Evolutionary conservation across 2,329 filamentous ascomycete genomes (phyloP).

Genomic region (Fusarium globosum): DNA sequence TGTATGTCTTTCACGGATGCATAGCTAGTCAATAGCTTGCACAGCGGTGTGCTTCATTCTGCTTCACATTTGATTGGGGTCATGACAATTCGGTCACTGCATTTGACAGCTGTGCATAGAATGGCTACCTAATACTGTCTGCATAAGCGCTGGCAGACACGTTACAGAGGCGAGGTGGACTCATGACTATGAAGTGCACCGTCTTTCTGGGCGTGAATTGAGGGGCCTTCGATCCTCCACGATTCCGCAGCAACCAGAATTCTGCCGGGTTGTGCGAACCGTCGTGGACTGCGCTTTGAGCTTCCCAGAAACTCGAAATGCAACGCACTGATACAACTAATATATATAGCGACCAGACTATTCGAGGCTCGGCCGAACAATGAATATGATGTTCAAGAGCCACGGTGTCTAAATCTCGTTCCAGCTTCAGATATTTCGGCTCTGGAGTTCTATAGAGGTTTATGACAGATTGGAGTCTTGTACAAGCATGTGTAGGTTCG

Average conservation of each 20-base stretch:
- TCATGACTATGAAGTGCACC: neutral
- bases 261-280: too few species aligned
- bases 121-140: neutral
- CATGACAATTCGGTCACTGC: neutral
- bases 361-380: too few species aligned
- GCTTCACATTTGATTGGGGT: neutral
- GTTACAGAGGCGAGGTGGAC: neutral
- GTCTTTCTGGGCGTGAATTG: neutral
- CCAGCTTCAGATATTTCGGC: neutral
- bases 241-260: neutral
- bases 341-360: too few species aligned
- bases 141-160: neutral
- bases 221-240: too few species aligned
- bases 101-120: neutral
- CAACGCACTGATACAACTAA: too few species aligned
- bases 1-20: neutral
- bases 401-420: neutral
- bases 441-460: neutral
- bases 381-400: too few species aligned
- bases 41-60: neutral
- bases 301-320: too few species aligned
- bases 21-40: neutral
- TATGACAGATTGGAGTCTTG: neutral
- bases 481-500: neutral
- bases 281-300: too few species aligned